A percentile compares a stretch with the other conserved stretches of the same genome.
Conservation (phyloP, 192 early-diverging fungal species). For the Funneliformis geosporum region DNA sequence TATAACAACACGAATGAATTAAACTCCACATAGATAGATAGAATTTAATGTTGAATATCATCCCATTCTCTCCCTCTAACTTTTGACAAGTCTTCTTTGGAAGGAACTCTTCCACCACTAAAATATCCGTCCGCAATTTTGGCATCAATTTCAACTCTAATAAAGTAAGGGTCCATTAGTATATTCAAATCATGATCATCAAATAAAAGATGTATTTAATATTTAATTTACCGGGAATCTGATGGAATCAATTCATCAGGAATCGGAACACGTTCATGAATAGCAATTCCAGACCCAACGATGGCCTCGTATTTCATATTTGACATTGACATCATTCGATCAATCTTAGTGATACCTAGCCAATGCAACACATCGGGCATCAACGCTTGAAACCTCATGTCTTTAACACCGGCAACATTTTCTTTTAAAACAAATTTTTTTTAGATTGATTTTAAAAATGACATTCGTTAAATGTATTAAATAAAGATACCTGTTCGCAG, state of each 20-base stretch:
- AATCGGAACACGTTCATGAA: conserved; percentile 85
- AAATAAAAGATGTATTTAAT: neutral
- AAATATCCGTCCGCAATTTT: conserved; percentile 98
- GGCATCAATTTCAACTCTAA: conserved; percentile 88
- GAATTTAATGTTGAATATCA: conserved; percentile 55
- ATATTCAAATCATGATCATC: neutral
- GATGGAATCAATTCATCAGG: conserved; percentile 87
- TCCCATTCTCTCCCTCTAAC: conserved; percentile 88
- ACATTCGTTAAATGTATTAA: neutral
- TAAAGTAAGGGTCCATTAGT: neutral
- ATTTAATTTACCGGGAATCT: conserved; percentile 59
- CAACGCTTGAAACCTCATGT: conserved; percentile 95
- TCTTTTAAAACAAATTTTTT: conserved; percentile 38
- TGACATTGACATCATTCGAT: conserved; percentile 77
- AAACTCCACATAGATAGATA: neutral
- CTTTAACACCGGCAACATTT: conserved; percentile 88
- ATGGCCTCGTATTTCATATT: conserved; percentile 90
- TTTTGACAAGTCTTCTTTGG: conserved; percentile 58
- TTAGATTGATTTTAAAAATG: neutral
- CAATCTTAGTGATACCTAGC: conserved; percentile 92
- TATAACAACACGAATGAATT: neutral
- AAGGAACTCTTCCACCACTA: conserved; percentile 63
- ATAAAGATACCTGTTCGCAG: conserved; percentile 60
- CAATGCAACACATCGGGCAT: conserved; percentile 98
- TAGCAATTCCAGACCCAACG: conserved; percentile 81